A percentile compares a stretch with the other conserved stretches of the same genome.
phyloP scores from a whole-genome alignment of 2,329 filamentous ascomycete species.

The Hypomyces rosellus region DNA sequence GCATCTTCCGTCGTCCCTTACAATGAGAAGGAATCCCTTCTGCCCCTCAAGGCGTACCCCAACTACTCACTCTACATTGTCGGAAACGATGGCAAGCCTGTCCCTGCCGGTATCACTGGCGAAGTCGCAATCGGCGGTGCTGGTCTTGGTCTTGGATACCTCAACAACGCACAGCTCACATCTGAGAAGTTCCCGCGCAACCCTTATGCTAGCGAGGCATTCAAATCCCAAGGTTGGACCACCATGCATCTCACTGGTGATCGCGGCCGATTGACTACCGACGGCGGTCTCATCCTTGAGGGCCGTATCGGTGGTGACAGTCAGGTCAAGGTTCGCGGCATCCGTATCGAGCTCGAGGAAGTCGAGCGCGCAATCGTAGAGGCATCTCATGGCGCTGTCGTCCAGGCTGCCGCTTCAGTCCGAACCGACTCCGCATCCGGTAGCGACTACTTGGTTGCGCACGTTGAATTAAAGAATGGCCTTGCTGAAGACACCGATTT shows the following conservation, averaged over 20 bases:
- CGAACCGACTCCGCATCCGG: too few relatives aligned
- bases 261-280: slow-evolving; percentile 14
- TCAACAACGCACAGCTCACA: slow-evolving; percentile 20
- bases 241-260: slow-evolving; percentile 31
- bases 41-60: slow-evolving; percentile 2
- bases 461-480: slow-evolving; percentile 16
- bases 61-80: slow-evolving; percentile 35
- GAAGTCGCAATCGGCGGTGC: slow-evolving; percentile 24
- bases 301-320: slow-evolving; percentile 33
- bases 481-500: too few relatives aligned
- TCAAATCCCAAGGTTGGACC: slow-evolving; percentile 14
- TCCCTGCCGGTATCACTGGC: slow-evolving; percentile 14
- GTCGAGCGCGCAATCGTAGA: slow-evolving; percentile 19
- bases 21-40: background rate
- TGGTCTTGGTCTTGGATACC: slow-evolving; percentile 34
- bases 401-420: too few relatives aligned
- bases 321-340: slow-evolving; percentile 37
- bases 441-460: slow-evolving; percentile 17
- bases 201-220: background rate
- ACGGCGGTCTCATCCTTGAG: slow-evolving; percentile 27
- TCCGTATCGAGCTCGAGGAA: slow-evolving; percentile 40
- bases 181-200: slow-evolving; percentile 6
- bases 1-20: background rate
- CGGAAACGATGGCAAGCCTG: slow-evolving; percentile 20
- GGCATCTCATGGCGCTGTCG: slow-evolving; percentile 10